Base-by-base conservation (phyloP, 2,329 filamentous ascomycete genomes). In the Diaporthe vexans region DNA sequence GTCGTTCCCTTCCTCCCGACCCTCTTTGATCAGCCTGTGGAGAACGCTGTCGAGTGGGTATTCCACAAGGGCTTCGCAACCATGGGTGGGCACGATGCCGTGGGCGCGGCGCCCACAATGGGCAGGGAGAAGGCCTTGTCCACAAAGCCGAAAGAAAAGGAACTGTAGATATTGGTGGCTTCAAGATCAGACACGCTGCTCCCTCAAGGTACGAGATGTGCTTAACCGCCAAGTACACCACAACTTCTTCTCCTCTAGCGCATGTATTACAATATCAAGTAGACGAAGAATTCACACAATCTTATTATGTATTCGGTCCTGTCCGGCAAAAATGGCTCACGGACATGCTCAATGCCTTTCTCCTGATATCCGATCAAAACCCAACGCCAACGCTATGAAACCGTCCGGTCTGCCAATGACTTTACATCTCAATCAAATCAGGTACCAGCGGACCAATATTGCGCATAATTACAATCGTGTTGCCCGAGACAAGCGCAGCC, bases 11-110 rank as follows among this genome's bases (percentile, higher is more conserved):
- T 95, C 82, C 83, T 98, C 73, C 96, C 95, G 0, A 92, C 89
- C 74, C 84, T 98, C 72, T 98, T 98, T 79, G 95, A 99, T 80
- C 90, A 97, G 82, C 96, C 97, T 0, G 95, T 99, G 9, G 97
- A 98, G 84, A 90, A 95, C 76, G 95, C 94, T 0, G 94, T 98
- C 0, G 95, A 98, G 81, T 98, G 93, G 93, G 83, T 89, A 3
- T 98, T 98, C 85, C 94, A 97, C 79, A 94, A 92, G 79, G 94
- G 89, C 0, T 97, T 98, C 81, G 89, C 92, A 80, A 82, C 89
- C 0, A 89, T 95, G 73, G 95, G 94, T 4, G 95, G 91, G 0
- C 83, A 87, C 48, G 77, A 83, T 1, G 88, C 86, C 37, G 90
- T 92, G 4, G 90, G 90, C 15, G 80, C 89, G 73, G 82, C 89